Percentiles rank a stretch among this genome's conserved stretches.
Evolutionary conservation across 306 rosid species (phyloP).

Genomic region (Pterocarpus santalinus): DNA sequence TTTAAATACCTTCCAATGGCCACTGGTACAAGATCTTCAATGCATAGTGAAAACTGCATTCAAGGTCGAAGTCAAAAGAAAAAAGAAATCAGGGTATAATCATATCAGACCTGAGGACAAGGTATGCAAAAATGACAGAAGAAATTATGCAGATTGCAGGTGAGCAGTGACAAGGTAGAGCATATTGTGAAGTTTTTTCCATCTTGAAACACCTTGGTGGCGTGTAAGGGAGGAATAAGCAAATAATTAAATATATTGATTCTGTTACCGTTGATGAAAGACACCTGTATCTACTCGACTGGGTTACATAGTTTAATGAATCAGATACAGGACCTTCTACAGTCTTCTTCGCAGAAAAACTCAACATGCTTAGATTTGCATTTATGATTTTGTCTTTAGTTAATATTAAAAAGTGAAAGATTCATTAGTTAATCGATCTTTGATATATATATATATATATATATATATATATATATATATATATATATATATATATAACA

Average conservation of each 20-base stretch:
- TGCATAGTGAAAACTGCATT: constrained; percentile 89
- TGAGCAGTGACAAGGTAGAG: background rate
- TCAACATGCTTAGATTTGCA: constrained; percentile 3
- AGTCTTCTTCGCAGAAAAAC: background rate
- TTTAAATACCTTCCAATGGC: constrained; percentile 87
- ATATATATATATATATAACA: too few relatives aligned
- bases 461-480: too few relatives aligned
- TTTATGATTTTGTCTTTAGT: background rate
- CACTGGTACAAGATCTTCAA: constrained; percentile 97
- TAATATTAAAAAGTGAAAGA: background rate
- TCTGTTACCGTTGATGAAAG: constrained; percentile 19
- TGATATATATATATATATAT: too few relatives aligned
- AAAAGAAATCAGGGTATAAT: constrained; percentile 37
- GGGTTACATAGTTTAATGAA: constrained; percentile 14
- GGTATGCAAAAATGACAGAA: constrained; percentile 28
- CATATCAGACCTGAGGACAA: constrained; percentile 1
- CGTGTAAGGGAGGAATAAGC: constrained; percentile 9
- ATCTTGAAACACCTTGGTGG: constrained; percentile 12
- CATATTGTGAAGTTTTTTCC: too few relatives aligned
- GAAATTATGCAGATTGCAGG: constrained; percentile 34
- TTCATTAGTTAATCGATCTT: background rate
- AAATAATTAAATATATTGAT: constrained; percentile 6
- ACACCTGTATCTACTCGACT: constrained; percentile 30
- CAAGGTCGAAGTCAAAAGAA: constrained; percentile 46
- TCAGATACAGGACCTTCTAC: background rate